These are phyloP conservation scores for Platanus orientalis DNA, from an alignment of 164 flowering plant species.

Conservation along the genomic window DNA sequence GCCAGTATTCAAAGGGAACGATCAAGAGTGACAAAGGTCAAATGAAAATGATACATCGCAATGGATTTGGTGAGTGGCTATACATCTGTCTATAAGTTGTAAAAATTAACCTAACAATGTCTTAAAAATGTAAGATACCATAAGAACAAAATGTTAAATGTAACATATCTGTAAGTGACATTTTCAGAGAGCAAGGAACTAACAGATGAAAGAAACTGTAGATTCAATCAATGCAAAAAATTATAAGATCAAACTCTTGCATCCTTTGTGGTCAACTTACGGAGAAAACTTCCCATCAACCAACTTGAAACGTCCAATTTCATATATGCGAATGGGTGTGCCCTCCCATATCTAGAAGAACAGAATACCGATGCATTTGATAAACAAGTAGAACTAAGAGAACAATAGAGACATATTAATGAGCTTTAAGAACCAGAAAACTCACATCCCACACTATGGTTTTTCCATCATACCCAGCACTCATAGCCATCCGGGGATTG, in stretches of 20 bases:
- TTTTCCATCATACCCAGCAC: conserved; percentile 99
- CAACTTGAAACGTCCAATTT: conserved; percentile 81
- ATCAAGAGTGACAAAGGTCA: too few relatives aligned
- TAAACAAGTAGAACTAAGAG: not conserved
- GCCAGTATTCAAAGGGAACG: too few relatives aligned
- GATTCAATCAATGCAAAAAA: not conserved
- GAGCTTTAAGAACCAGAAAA: conserved; percentile 17
- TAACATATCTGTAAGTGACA: too few relatives aligned
- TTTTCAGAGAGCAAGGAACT: too few relatives aligned
- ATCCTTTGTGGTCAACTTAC: conserved; percentile 50
- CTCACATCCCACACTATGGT: conserved; percentile 99
- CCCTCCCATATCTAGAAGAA: conserved; percentile 94
- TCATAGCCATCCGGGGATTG: conserved; percentile 98
- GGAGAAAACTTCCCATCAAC: conserved; percentile 98
- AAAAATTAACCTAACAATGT: too few relatives aligned
- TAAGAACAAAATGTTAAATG: too few relatives aligned
- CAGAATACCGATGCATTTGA: conserved; percentile 13
- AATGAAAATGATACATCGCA: too few relatives aligned
- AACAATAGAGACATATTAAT: not conserved
- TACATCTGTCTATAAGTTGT: too few relatives aligned
- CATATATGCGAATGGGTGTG: conserved; percentile 70
- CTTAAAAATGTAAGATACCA: too few relatives aligned
- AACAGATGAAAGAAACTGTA: too few relatives aligned
- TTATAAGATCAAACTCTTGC: not conserved
- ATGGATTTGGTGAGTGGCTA: too few relatives aligned